Base-by-base conservation (phyloP, 2,329 filamentous ascomycete genomes). In the Diaporthe citri region DNA sequence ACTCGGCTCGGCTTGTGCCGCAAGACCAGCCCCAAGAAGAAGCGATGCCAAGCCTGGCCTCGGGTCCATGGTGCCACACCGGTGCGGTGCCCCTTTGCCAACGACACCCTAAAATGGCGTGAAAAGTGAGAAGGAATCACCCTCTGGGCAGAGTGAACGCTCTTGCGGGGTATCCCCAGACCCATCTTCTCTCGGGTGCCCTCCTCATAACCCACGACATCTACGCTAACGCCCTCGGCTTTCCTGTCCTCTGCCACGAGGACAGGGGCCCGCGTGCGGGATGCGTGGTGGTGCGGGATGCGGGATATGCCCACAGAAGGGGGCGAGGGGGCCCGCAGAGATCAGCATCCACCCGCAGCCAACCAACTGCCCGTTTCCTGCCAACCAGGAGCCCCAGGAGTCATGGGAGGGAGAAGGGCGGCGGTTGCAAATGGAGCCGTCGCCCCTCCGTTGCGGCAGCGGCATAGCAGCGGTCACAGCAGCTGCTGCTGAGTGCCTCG, bases 361-460 rank as follows among this genome's bases (percentile, higher is more conserved):
- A 31, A 46, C 39, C 59, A 43, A 36, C 39, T 62, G 59, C 59
- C 10, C 36, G 3, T 0, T 36, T 48, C 28, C 62, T 67, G 62
- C 46, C 46, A 52, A 28, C 31, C 31, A 67, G 62, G 12, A 39
- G 67, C 10, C 20, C 9, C 15, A 34, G 17, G 17, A 22, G 10
- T 2, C n/a, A 7, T 25, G 22, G 28, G 28, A 43, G 31, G 34
- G 12, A 17, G 46, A 56, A 43, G 20, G 36, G 62, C 62, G 46
- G 69, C 39, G 69, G 69, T 60, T 72, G 56, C 10, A 60, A 52
- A 71, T 71, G 69, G 55, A 72, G 55, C 43, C 69, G 48, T 31
- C 13, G 20, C 28, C 17, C 55, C 31, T 64, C 64, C 31, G 64
- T 25, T 52, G 46, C 64, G 64, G 46, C 64, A 52, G 34, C 64